Percentiles rank a stretch among this genome's conserved stretches.
These are phyloP conservation scores for Escallonia herrerae DNA, from an alignment of 129 eudicot genomes.

Conservation along the genomic window DNA sequence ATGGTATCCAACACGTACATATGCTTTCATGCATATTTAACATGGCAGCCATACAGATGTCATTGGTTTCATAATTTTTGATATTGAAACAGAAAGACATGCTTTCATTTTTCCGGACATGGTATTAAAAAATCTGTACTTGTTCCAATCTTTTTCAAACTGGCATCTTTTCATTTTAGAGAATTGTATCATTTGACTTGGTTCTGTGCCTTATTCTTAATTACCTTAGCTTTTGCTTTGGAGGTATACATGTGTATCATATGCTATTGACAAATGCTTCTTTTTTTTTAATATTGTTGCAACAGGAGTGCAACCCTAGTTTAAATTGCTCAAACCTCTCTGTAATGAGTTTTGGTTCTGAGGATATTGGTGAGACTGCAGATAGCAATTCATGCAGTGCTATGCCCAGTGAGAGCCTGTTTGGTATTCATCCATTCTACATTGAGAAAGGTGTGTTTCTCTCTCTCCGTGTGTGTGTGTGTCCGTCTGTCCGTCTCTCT, in stretches of 20 bases:
- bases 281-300: not conserved
- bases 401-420: constrained; percentile 44
- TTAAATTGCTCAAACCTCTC: constrained; percentile 27
- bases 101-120: no score
- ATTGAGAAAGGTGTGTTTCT: constrained; percentile 60
- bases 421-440: constrained; percentile 91
- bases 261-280: not conserved
- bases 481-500: not conserved
- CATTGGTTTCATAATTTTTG: no score
- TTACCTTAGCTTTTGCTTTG: not conserved
- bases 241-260: not conserved
- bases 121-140: no score
- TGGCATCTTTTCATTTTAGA: no score
- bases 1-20: no score
- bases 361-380: constrained; percentile 24
- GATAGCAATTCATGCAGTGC: constrained; percentile 24
- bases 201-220: no score
- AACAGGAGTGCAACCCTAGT: constrained; percentile 37
- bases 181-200: no score
- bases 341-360: constrained; percentile 49
- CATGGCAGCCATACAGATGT: no score
- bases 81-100: no score
- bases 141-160: no score
- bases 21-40: no score
- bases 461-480: not conserved